These are phyloP conservation scores for Coniella lustricola DNA, from an alignment of 2,329 filamentous ascomycete species.

Conservation along the genomic window DNA sequence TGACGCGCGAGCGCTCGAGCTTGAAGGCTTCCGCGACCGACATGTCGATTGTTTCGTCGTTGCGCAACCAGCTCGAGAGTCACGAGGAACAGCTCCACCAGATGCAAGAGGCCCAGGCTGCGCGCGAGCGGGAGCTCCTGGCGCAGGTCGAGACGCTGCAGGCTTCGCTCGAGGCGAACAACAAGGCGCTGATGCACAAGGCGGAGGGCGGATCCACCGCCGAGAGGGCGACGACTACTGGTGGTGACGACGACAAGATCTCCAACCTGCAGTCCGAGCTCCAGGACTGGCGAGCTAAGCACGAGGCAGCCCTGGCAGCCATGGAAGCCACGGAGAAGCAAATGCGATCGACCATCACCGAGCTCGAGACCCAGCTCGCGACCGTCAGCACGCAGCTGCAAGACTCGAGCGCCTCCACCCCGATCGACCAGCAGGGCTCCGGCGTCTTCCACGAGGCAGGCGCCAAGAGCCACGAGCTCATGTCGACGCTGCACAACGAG, in stretches of 20 bases:
- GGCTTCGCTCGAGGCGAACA: conserved; percentile 35
- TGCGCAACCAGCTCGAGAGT: conserved; percentile 82
- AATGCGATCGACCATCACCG: conserved; percentile 63
- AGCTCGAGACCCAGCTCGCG: conserved; percentile 54
- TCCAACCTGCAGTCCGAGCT: conserved; percentile 64
- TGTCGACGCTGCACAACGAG: conserved; percentile 60
- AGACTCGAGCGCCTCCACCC: conserved; percentile 10
- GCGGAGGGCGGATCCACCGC: no score
- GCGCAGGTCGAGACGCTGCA: conserved; percentile 65
- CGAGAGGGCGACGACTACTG: conserved; percentile 22
- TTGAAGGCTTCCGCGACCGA: conserved; percentile 79
- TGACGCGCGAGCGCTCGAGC: conserved; percentile 88
- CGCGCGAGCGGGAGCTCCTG: conserved; percentile 67
- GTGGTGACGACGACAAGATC: conserved; percentile 51
- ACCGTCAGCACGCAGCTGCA: conserved; percentile 9
- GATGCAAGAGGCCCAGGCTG: conserved; percentile 65
- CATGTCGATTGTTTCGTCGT: conserved; percentile 78
- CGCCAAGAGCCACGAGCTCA: conserved; percentile 50
- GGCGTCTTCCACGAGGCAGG: conserved; percentile 40
- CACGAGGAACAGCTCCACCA: conserved; percentile 73
- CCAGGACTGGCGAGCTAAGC: conserved; percentile 66
- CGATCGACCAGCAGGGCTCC: conserved; percentile 8
- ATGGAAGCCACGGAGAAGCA: conserved; percentile 67
- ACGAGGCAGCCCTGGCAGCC: conserved; percentile 61
- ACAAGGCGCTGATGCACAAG: no score